Evolutionary conservation across 2,329 filamentous ascomycete species (phyloP), one percentile per base, ranked within the genome.

Genomic region (Diaporthe ampelina): DNA sequence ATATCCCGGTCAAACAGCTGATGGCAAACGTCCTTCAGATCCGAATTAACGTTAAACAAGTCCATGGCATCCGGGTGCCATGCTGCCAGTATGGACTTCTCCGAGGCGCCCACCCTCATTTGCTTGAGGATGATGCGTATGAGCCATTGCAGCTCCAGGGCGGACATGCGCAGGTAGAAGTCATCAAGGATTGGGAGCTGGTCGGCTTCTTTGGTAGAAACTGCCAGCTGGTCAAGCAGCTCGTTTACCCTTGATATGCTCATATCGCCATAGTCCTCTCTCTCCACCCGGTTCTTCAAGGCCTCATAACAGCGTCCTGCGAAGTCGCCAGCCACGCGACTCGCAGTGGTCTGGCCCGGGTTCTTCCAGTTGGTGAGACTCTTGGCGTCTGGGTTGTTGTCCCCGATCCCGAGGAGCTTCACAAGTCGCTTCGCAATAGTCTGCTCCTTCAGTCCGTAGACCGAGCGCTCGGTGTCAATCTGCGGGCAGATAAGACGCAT

Each of bases 401-500:
- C 94, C 85, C 95, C 93, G 79, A 99, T 97, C 81, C 95, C 96
- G 87, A 98, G 93, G 52, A 98, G 89, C 81, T 95, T 96, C 74
- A 98, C 94, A n/a, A 98, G 87, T 26, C 98, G 85, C 81, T 95
- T 98, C 13, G 93, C 96, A 75, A 99, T 95, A 7, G 92, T 91
- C 81, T 93, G 95, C 85, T 99, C 97, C 81, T 98, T 98, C 54
- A 99, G 87, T 0, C 96, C 95, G 80, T 98, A 99, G 86, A 98
- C 95, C 24, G 94, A 93, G 63, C 97, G 91, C 79, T 98, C 95
- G 52, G 95, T 91, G 80, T 99, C 97, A 81, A 97, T 97, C 79
- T 97, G 95, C 0, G 96, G 95, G 4, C 98, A 88, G 73, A 98
- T 98, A 61, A 99, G 89, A 26, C 97, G 92, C 82, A 99, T 90